A percentile compares a stretch with the other conserved stretches of the same genome.
These are phyloP conservation scores for Trichoderma koningiopsis DNA, from an alignment of 2,329 filamentous ascomycete genomes.

Conservation along the genomic window DNA sequence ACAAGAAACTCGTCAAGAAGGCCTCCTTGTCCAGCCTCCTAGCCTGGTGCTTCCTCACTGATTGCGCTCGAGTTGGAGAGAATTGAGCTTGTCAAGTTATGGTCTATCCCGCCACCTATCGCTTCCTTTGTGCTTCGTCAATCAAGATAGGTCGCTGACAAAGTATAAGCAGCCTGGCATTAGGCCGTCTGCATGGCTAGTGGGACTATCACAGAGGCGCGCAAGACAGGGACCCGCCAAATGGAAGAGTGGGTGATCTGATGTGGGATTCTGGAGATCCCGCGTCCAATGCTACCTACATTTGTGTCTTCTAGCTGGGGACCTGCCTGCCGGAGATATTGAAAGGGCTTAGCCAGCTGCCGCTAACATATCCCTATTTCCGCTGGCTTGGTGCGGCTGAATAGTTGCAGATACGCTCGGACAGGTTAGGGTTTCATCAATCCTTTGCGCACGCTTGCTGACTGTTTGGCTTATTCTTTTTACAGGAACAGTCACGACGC, in stretches of 20 bases:
- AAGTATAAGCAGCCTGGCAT: background rate
- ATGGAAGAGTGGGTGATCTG: slow-evolving; percentile 15
- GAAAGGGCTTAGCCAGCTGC: background rate
- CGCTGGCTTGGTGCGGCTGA: background rate
- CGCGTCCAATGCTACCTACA: slow-evolving; percentile 15
- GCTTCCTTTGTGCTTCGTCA: background rate
- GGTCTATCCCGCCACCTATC: background rate
- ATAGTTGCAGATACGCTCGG: background rate
- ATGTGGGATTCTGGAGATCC: slow-evolving; percentile 18
- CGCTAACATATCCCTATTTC: background rate
- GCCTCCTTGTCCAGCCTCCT: background rate
- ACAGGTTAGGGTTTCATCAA: background rate
- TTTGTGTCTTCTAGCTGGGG: background rate
- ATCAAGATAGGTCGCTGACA: background rate
- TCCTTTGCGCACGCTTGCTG: background rate
- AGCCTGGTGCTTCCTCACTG: background rate
- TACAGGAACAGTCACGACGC: background rate
- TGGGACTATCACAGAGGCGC: background rate
- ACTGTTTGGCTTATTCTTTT: background rate
- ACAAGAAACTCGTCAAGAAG: background rate
- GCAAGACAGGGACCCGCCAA: background rate
- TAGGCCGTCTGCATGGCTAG: slow-evolving; percentile 6
- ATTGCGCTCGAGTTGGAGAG: background rate
- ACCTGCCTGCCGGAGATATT: slow-evolving; percentile 7
- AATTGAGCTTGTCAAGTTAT: background rate